These are phyloP conservation scores for Acmispon strigosus DNA, from an alignment of 306 rosid species.

Conservation along the genomic window DNA sequence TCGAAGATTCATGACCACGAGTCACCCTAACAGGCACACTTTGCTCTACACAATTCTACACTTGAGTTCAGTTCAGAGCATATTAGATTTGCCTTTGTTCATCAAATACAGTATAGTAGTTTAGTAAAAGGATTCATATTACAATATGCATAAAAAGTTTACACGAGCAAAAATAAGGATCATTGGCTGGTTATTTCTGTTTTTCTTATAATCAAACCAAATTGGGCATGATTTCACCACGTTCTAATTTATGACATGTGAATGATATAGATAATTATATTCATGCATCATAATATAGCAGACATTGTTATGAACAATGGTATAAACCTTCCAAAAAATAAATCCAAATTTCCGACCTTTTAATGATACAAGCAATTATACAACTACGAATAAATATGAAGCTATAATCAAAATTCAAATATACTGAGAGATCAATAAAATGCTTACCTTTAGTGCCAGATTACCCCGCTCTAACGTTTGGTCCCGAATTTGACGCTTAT, in stretches of 20 bases:
- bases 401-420: neutral
- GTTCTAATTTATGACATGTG: neutral
- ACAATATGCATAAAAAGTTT: neutral
- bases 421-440: neutral
- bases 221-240: neutral
- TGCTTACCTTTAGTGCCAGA: slow-evolving; percentile 83
- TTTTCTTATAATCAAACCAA: neutral
- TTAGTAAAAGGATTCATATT: neutral
- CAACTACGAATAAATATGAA: neutral
- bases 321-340: neutral
- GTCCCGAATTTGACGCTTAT: slow-evolving; percentile 76
- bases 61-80: slow-evolving; percentile 16
- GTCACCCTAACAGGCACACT: slow-evolving; percentile 72
- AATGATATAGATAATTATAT: neutral
- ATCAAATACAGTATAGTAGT: neutral
- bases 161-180: neutral
- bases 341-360: neutral
- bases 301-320: neutral
- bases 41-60: slow-evolving; percentile 75
- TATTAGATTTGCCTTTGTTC: slow-evolving; percentile 3
- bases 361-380: neutral
- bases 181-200: neutral
- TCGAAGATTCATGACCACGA: slow-evolving; percentile 76
- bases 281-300: neutral
- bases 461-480: slow-evolving; percentile 80